phyloP scores from a whole-genome alignment of 495 filamentous ascomycete species.

The Copromyces sp. region DNA sequence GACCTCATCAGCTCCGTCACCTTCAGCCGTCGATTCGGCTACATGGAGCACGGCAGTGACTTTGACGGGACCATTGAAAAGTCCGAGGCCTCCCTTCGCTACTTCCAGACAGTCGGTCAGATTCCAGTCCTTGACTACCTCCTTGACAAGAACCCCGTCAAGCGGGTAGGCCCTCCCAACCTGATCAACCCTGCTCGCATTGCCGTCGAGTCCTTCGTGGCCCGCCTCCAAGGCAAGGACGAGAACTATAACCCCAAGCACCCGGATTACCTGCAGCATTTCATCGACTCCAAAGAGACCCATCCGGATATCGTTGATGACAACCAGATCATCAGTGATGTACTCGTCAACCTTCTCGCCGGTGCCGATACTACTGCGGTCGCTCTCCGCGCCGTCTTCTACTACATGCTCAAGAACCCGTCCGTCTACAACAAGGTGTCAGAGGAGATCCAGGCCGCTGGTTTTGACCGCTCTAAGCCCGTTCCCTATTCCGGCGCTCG shows the following conservation, averaged over 20 bases:
- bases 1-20: slow-evolving; percentile 23
- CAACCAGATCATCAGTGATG: slow-evolving; percentile 9
- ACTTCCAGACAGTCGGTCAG: slow-evolving; percentile 30
- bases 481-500: slow-evolving; percentile 10
- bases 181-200: slow-evolving; percentile 9
- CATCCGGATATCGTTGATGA: slow-evolving; percentile 16
- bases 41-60: slow-evolving; percentile 29
- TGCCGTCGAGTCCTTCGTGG: slow-evolving; percentile 4
- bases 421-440: slow-evolving; percentile 14
- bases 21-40: slow-evolving; percentile 29
- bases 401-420: slow-evolving; percentile 24
- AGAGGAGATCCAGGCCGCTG: slow-evolving; percentile 11
- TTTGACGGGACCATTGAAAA: slow-evolving; percentile 26
- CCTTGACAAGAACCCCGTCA: slow-evolving; percentile 37
- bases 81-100: slow-evolving; percentile 34
- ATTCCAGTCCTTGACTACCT: slow-evolving; percentile 39
- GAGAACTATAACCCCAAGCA: slow-evolving; percentile 3
- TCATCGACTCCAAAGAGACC: slow-evolving; percentile 15
- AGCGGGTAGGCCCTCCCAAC: slow-evolving; percentile 22
- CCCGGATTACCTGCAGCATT: slow-evolving; percentile 20
- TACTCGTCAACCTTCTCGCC: slow-evolving; percentile 31
- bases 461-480: neutral
- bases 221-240: slow-evolving; percentile 10
- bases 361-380: slow-evolving; percentile 35
- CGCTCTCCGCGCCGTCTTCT: slow-evolving; percentile 20